These are phyloP conservation scores for Ambrosia trifida DNA, from an alignment of 129 eudicot species.

Conservation along the genomic window DNA sequence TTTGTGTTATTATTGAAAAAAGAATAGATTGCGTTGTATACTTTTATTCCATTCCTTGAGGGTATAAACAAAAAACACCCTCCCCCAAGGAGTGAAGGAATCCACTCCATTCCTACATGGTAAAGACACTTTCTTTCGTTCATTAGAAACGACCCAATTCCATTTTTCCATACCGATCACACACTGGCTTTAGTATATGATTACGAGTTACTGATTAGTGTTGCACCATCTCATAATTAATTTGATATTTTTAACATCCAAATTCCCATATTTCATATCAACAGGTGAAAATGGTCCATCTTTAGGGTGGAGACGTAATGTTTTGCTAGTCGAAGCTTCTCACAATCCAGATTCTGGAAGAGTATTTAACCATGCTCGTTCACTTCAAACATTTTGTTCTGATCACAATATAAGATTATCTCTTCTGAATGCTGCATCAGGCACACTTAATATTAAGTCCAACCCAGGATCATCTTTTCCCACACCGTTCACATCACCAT, in stretches of 20 bases:
- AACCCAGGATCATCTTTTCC: constrained; percentile 63
- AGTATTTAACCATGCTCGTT: constrained; percentile 73
- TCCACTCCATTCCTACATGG: no score
- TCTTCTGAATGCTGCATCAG: constrained; percentile 51
- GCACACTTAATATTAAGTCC: constrained; percentile 52
- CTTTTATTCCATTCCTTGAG: no score
- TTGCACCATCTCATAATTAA: not conserved
- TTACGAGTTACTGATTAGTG: constrained; percentile 2
- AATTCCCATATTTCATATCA: constrained; percentile 6
- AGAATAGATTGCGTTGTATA: no score
- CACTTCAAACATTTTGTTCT: constrained; percentile 85
- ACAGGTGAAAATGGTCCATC: constrained; percentile 59
- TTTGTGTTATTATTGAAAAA: no score
- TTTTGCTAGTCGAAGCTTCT: constrained; percentile 87
- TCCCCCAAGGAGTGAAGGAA: no score
- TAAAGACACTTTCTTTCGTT: not conserved
- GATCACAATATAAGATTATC: constrained; percentile 61
- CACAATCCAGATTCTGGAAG: constrained; percentile 92
- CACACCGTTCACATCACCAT: constrained; percentile 87
- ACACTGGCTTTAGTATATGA: no score
- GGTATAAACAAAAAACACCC: no score
- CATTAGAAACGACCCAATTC: not conserved
- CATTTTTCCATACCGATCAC: not conserved
- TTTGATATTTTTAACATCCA: not conserved
- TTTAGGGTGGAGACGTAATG: constrained; percentile 95